These are phyloP conservation scores for Penicillium parvum DNA, from an alignment of 495 filamentous ascomycete species.

Conservation along the genomic window DNA sequence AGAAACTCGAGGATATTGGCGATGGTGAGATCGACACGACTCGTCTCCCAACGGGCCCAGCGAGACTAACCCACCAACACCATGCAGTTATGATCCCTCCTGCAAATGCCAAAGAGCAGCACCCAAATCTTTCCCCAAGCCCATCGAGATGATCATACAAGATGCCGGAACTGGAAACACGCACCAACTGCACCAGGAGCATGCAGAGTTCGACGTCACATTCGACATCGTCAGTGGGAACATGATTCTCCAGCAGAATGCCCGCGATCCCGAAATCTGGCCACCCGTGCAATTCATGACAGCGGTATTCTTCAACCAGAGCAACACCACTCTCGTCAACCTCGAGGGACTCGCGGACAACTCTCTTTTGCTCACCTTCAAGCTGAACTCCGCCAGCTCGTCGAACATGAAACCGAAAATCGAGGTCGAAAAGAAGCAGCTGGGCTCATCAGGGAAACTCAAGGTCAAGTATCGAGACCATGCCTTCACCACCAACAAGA, in stretches of 20 bases:
- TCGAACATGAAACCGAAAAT: background rate
- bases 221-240: constrained; percentile 24
- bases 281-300: background rate
- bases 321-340: constrained; percentile 23
- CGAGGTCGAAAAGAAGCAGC: no score
- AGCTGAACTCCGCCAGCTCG: background rate
- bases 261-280: constrained; percentile 7
- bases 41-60: background rate
- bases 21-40: background rate
- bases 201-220: constrained; percentile 19
- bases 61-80: background rate
- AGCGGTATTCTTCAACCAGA: constrained; percentile 11
- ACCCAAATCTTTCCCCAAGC: background rate
- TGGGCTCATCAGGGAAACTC: no score
- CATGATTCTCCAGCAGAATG: constrained; percentile 22
- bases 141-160: constrained; percentile 14
- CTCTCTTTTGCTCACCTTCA: constrained; percentile 24
- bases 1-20: background rate
- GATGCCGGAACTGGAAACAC: constrained; percentile 13
- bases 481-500: constrained; percentile 12
- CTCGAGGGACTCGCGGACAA: constrained; percentile 25
- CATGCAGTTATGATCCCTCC: constrained; percentile 2
- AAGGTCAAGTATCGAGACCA: no score
- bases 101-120: constrained; percentile 12
- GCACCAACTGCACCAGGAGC: constrained; percentile 13